Percentiles rank a stretch among this genome's conserved stretches.
Evolutionary conservation across 495 filamentous ascomycete genomes (phyloP).

Genomic region (Podospora pseudopauciseta): DNA sequence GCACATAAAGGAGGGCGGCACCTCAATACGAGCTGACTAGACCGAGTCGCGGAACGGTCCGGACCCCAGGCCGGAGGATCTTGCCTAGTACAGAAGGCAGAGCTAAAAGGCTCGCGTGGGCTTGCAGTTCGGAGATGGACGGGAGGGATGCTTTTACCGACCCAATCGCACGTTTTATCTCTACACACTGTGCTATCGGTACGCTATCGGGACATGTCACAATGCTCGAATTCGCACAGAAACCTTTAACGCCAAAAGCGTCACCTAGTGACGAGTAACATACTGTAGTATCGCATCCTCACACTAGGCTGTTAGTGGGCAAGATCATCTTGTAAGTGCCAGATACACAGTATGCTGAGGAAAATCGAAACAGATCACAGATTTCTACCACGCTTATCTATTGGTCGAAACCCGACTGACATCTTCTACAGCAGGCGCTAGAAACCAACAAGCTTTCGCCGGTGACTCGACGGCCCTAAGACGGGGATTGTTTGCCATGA

Average conservation of each 20-base stretch:
- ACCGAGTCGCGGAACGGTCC: neutral
- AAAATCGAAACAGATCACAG: too few relatives aligned
- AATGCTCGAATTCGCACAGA: neutral
- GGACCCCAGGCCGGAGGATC: neutral
- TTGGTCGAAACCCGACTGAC: neutral
- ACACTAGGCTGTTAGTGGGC: neutral
- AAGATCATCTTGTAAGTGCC: neutral
- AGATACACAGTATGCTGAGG: neutral
- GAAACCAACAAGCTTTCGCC: too few relatives aligned
- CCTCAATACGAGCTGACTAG: too few relatives aligned
- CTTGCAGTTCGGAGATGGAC: too few relatives aligned
- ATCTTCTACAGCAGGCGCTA: neutral
- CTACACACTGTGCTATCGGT: neutral
- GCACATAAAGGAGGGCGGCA: too few relatives aligned
- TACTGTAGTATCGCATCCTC: neutral
- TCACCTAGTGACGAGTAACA: neutral
- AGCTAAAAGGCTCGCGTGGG: neutral
- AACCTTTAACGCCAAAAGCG: neutral
- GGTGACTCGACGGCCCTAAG: neutral
- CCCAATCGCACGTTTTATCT: neutral
- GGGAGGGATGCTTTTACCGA: neutral
- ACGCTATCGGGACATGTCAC: neutral
- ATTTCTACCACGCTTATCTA: neutral
- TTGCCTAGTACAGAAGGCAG: neutral
- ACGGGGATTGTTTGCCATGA: neutral